These are phyloP conservation scores for Hymenoscyphus albidus DNA, from an alignment of 2,329 filamentous ascomycete species.

Conservation along the genomic window DNA sequence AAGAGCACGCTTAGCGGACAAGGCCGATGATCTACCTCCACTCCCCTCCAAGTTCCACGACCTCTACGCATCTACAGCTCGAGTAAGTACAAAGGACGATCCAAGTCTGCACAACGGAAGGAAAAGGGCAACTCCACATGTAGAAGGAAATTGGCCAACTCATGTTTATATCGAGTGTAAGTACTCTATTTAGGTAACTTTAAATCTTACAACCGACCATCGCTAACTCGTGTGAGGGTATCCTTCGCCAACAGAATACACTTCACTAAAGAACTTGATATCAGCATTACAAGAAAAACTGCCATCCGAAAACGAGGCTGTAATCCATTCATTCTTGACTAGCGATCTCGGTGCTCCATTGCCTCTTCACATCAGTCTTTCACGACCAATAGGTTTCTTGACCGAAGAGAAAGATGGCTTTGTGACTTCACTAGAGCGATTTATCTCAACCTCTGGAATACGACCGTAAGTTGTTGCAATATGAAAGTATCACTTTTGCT, in stretches of 20 bases:
- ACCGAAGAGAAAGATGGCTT: conserved; percentile 72
- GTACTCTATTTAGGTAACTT: conserved; percentile 33
- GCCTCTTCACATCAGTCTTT: conserved; percentile 88
- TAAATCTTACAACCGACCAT: conserved; percentile 5
- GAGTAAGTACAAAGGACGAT: conserved; percentile 75
- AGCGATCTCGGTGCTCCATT: conserved; percentile 74
- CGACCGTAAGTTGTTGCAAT: conserved; percentile 39
- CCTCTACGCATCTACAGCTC: conserved; percentile 78
- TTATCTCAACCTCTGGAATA: conserved; percentile 42
- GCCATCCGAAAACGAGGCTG: background rate
- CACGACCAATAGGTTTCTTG: conserved; percentile 70
- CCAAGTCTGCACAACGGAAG: conserved; percentile 82
- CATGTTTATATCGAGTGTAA: conserved; percentile 92
- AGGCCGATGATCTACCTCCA: conserved; percentile 53
- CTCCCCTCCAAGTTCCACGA: conserved; percentile 80
- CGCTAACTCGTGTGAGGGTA: conserved; percentile 46
- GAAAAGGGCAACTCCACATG: conserved; percentile 75
- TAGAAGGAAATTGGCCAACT: conserved; percentile 86
- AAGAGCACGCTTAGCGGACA: conserved; percentile 32
- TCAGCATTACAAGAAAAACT: conserved; percentile 34
- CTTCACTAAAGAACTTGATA: conserved; percentile 44
- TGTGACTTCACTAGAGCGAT: conserved; percentile 48
- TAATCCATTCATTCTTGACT: conserved; percentile 64
- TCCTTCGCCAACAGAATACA: conserved; percentile 47
- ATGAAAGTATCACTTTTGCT: conserved; percentile 8